These are phyloP conservation scores for Celoporthe dispersa DNA, from an alignment of 2,329 filamentous ascomycete genomes.

Conservation along the genomic window DNA sequence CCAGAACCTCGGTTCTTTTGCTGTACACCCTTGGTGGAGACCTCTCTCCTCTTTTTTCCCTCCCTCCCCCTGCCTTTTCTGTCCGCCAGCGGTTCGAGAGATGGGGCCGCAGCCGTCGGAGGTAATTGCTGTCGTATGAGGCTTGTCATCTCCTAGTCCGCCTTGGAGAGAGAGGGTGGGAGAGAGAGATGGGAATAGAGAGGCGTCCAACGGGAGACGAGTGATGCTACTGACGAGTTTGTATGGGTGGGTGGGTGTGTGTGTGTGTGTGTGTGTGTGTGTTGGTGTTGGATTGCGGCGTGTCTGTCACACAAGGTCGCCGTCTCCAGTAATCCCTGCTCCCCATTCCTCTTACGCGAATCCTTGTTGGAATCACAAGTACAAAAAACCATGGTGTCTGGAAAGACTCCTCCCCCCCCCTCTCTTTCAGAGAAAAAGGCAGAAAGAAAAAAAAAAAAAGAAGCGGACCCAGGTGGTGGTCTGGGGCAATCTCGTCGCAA, in stretches of 20 bases:
- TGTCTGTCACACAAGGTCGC: neutral
- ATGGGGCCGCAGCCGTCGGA: too few species aligned
- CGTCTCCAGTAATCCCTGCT: neutral
- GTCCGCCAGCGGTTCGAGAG: too few species aligned
- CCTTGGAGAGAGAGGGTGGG: neutral
- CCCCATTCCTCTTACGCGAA: neutral
- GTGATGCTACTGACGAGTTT: neutral
- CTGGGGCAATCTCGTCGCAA: slow-evolving; percentile 24
- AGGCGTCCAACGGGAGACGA: neutral
- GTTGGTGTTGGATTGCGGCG: neutral
- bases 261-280: neutral
- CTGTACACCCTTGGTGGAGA: neutral
- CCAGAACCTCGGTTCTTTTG: slow-evolving; percentile 3
- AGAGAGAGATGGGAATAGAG: neutral
- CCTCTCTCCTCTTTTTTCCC: neutral
- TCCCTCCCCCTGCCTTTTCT: neutral
- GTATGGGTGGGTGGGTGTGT: neutral
- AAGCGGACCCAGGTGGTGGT: slow-evolving; percentile 1
- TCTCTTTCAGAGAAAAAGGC: neutral
- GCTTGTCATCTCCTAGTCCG: neutral
- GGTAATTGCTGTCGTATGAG: neutral
- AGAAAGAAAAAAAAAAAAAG: neutral
- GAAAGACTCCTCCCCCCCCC: too few species aligned
- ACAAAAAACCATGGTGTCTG: neutral
- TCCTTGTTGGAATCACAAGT: neutral